phyloP scores from a whole-genome alignment of 2,329 filamentous ascomycete genomes.

The Alternaria tenuissima region DNA sequence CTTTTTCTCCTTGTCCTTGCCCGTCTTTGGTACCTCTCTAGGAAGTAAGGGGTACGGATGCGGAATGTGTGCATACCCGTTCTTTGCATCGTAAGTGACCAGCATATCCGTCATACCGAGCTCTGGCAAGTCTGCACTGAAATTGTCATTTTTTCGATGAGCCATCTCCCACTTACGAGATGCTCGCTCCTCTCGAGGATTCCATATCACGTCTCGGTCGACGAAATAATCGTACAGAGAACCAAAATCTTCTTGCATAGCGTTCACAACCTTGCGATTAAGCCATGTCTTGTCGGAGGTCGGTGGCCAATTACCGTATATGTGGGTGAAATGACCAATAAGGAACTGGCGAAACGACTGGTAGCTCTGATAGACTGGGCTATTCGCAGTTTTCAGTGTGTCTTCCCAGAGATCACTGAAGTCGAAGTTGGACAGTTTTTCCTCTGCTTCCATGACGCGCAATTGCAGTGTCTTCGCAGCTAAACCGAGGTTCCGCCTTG shows the following conservation, averaged over 20 bases:
- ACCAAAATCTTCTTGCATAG: slow-evolving; percentile 71
- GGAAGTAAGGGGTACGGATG: slow-evolving; percentile 73
- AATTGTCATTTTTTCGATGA: slow-evolving; percentile 41
- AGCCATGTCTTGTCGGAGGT: slow-evolving; percentile 61
- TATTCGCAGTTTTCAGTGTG: slow-evolving; percentile 41
- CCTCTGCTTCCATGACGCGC: slow-evolving; percentile 69
- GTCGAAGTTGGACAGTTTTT: slow-evolving; percentile 66
- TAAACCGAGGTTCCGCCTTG: slow-evolving; percentile 68
- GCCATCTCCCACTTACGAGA: slow-evolving; percentile 72
- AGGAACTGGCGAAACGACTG: slow-evolving; percentile 70
- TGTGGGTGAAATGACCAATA: slow-evolving; percentile 62
- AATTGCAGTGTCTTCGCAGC: slow-evolving; percentile 69
- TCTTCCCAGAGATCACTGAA: slow-evolving; percentile 68
- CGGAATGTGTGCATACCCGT: slow-evolving; percentile 61
- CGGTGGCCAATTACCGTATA: slow-evolving; percentile 71
- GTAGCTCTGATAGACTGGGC: slow-evolving; percentile 63
- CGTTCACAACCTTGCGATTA: slow-evolving; percentile 64
- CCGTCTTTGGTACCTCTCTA: slow-evolving; percentile 34
- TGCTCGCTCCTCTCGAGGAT: slow-evolving; percentile 67
- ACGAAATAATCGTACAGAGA: slow-evolving; percentile 76
- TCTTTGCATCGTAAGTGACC: slow-evolving; percentile 69
- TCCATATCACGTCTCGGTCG: slow-evolving; percentile 72
- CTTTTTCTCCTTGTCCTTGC: slow-evolving; percentile 45
- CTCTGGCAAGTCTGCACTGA: slow-evolving; percentile 57
- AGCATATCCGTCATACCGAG: slow-evolving; percentile 73